Evolutionary conservation across 1,284 basidiomycete species (phyloP), one percentile per base, ranked within the genome.

Genomic region (Microbotryum saponariae): DNA sequence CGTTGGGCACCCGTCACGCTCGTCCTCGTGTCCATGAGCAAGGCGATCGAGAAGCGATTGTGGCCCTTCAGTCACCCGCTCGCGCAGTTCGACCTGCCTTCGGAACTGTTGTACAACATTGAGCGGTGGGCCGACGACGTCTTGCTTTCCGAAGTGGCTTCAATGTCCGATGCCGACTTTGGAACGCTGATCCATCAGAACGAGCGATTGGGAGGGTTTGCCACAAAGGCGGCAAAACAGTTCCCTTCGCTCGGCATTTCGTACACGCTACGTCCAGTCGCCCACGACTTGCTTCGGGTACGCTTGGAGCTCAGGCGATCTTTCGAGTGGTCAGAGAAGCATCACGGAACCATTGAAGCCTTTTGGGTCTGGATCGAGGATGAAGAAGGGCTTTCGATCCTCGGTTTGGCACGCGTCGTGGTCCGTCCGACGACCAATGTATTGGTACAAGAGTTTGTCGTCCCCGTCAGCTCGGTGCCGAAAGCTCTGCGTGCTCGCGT

Each of bases 341-440:
- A 86, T 5, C 92, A 96, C 68, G 89, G 88, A 1, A 79, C 78
- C 4, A 78, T 80, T 0, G 91, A 98, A 75, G 87, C 91, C 1
- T 97, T 98, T 77, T 96, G 91, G 84, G 77, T 98, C 54, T 98
- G 96, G 94, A 79, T 97, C 7, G 92, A 98, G 77, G 91, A 94
- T 71, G 81, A 87, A 42, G 82, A 88, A 51, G 87, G 85, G 10
- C 71, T 82, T 21, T 82, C 56, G 37, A 96, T 98, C 70, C 80
- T 94, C n/a, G 90, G 96, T 72, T 82, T 88, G 67, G 79, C 85
- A 1, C 85, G 86, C 70, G 76, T 92, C 37, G 73, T 85, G 27
- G 82, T 96, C 67, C 83, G 86, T 46, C 82, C 83, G 66, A 79
- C 80, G n/a, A 87, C 77, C 10, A 84, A 80, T 20, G 51, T 73